A percentile compares a stretch with the other conserved stretches of the same genome.
phyloP scores from a whole-genome alignment of 305 asterid species.

The Lippia alba region DNA sequence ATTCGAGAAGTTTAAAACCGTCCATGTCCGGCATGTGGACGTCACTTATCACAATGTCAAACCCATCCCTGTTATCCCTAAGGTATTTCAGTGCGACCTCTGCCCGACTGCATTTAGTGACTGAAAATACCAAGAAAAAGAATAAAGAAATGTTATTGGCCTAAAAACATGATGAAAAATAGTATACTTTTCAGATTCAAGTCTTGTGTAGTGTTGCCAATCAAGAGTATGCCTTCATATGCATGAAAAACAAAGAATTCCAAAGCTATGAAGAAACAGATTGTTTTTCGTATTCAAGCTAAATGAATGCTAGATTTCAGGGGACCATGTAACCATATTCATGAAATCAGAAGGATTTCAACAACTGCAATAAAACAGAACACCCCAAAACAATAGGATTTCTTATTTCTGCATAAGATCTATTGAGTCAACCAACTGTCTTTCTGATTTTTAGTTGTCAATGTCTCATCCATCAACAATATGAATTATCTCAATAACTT shows the following conservation, averaged over 20 bases:
- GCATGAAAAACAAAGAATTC: too few species aligned
- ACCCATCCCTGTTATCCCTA: constrained; percentile 76
- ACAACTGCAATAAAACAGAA: constrained; percentile 15
- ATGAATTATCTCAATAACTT: neutral
- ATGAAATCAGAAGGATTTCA: neutral
- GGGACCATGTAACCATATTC: neutral
- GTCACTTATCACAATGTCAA: constrained; percentile 83
- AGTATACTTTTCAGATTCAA: neutral
- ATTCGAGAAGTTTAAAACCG: constrained; percentile 88
- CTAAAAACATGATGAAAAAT: neutral
- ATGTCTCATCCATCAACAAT: constrained; percentile 1
- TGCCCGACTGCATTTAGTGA: constrained; percentile 77
- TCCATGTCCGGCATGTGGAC: constrained; percentile 98
- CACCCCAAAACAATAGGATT: constrained; percentile 14
- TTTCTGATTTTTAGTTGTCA: constrained; percentile 18
- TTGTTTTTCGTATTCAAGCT: too few species aligned
- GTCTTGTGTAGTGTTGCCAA: neutral
- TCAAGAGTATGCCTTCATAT: neutral
- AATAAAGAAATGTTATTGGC: constrained; percentile 12
- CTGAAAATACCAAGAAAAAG: constrained; percentile 44
- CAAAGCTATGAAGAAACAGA: too few species aligned
- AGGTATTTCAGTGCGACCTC: constrained; percentile 70
- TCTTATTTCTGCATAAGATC: constrained; percentile 37
- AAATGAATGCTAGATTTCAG: too few species aligned
- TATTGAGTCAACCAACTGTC: constrained; percentile 30